phyloP scores from a whole-genome alignment of 352 stramenopile genomes.

The Phytophthora kernoviae region DNA sequence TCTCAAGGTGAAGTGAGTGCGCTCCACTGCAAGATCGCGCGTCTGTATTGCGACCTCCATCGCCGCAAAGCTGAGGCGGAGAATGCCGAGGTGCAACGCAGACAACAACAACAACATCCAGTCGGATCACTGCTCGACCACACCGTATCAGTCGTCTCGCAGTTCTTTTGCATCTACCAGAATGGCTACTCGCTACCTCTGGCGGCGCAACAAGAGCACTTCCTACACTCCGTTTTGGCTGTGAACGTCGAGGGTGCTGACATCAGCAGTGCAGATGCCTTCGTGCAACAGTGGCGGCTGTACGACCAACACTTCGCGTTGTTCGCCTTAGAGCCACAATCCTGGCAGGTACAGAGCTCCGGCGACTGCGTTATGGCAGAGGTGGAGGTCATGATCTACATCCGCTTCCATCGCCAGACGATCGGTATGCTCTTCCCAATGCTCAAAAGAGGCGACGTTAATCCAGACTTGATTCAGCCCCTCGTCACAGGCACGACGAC shows the following conservation, averaged over 20 bases:
- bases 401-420: constrained; percentile 36
- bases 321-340: constrained; percentile 28
- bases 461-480: constrained; percentile 17
- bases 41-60: constrained; percentile 26
- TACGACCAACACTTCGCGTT: constrained; percentile 28
- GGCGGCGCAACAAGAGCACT: constrained; percentile 25
- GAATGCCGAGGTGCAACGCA: constrained; percentile 12
- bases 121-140: constrained; percentile 20
- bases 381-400: constrained; percentile 34
- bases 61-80: constrained; percentile 10
- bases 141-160: constrained; percentile 24
- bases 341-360: constrained; percentile 21
- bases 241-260: constrained; percentile 28
- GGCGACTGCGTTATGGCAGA: constrained; percentile 30
- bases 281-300: constrained; percentile 39
- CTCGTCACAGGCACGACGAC: constrained; percentile 26
- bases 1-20: constrained; percentile 10
- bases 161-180: constrained; percentile 39
- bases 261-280: constrained; percentile 20
- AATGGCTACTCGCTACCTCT: constrained; percentile 29
- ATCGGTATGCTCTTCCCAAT: constrained; percentile 33
- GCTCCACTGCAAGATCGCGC: constrained; percentile 24
- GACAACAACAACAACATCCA: constrained; percentile 14
- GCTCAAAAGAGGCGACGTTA: constrained; percentile 26
- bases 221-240: constrained; percentile 35